phyloP scores from a whole-genome alignment of 192 early-diverging fungal species.

The Lunasporangiospora selenospora region DNA sequence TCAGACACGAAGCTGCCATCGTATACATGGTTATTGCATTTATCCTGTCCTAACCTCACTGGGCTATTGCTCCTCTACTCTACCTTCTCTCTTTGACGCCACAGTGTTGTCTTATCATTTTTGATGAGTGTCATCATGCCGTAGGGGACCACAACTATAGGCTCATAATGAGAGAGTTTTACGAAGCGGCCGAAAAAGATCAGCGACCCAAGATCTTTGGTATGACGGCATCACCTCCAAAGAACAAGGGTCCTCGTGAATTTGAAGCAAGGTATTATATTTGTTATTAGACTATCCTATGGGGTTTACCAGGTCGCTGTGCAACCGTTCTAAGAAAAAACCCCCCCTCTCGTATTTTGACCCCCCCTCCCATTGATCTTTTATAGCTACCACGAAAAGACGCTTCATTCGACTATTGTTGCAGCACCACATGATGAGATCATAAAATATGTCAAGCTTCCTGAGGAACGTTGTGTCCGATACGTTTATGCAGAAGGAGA shows the following conservation, averaged over 20 bases:
- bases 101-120: constrained; percentile 81
- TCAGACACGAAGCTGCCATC: constrained; percentile 7
- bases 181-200: constrained; percentile 53
- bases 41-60: too few species aligned
- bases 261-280: constrained; percentile 38
- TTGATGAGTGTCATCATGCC: constrained; percentile 96
- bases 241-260: constrained; percentile 9
- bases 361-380: too few species aligned
- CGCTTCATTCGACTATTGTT: too few species aligned
- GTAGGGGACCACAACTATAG: constrained; percentile 74
- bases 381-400: too few species aligned
- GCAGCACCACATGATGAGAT: too few species aligned
- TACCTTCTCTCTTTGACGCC: neutral
- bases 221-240: constrained; percentile 90
- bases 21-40: neutral
- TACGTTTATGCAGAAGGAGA: constrained; percentile 52
- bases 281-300: too few species aligned
- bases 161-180: constrained; percentile 86
- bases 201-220: constrained; percentile 84
- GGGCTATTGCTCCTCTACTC: too few species aligned
- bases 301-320: too few species aligned
- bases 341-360: too few species aligned
- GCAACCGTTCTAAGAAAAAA: too few species aligned
- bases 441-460: constrained; percentile 41
- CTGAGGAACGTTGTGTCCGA: constrained; percentile 46